Evolutionary conservation across 768 basidiomycete genomes (phyloP).

Genomic region (Auricularia sp.): DNA sequence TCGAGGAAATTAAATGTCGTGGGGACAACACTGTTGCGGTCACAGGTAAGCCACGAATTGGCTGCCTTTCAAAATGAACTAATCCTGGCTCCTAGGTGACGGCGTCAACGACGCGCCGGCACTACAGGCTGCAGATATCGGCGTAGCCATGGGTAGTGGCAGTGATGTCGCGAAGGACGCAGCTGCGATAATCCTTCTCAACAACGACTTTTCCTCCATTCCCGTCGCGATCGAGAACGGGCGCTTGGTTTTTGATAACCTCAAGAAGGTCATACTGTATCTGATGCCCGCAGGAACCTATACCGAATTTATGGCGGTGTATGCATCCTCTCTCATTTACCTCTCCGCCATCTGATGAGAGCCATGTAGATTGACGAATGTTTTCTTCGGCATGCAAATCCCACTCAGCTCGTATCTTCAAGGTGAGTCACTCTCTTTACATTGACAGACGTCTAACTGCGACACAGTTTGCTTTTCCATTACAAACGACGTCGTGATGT

Average conservation of each 20-base stretch:
- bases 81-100: constrained; percentile 34
- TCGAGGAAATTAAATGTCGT: constrained; percentile 39
- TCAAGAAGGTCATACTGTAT: constrained; percentile 46
- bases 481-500: constrained; percentile 41
- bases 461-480: constrained; percentile 38
- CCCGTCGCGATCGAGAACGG: constrained; percentile 49
- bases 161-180: constrained; percentile 46
- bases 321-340: constrained; percentile 12
- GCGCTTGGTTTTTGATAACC: constrained; percentile 53
- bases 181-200: constrained; percentile 41
- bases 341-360: neutral
- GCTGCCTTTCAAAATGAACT: neutral
- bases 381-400: constrained; percentile 49
- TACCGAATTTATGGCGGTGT: constrained; percentile 47
- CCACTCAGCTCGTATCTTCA: constrained; percentile 45
- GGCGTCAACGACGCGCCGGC: constrained; percentile 46
- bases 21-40: constrained; percentile 41
- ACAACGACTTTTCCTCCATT: constrained; percentile 51
- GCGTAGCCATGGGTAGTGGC: constrained; percentile 43
- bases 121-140: constrained; percentile 43
- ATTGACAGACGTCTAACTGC: neutral
- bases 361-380: constrained; percentile 24
- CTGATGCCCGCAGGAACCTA: constrained; percentile 46
- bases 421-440: neutral
- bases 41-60: constrained; percentile 10